A percentile compares a stretch with the other conserved stretches of the same genome.
Conservation (phyloP, 129 eudicot species). For the Escallonia herrerae region DNA sequence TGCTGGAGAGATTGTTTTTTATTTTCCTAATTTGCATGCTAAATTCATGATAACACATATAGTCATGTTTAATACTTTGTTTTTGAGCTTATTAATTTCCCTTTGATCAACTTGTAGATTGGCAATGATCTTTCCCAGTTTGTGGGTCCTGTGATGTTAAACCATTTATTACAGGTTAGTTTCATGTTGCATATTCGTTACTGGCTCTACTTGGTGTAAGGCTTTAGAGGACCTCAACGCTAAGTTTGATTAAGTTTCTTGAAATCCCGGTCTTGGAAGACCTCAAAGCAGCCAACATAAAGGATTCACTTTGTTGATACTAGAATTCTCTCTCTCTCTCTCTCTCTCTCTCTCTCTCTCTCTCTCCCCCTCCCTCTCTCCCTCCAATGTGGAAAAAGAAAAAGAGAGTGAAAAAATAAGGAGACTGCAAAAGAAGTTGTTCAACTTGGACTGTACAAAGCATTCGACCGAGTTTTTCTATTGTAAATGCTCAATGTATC, state of each 20-base stretch:
- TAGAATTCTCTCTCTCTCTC: no score
- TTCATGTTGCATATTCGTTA: conserved; percentile 5
- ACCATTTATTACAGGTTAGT: conserved; percentile 62
- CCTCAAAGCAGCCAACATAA: not conserved
- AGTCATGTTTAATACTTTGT: not conserved
- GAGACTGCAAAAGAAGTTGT: not conserved
- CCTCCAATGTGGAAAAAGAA: no score
- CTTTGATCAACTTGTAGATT: conserved; percentile 44
- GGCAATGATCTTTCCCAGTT: conserved; percentile 88
- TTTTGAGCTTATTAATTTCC: conserved; percentile 8
- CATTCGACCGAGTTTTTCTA: not conserved
- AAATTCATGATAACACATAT: not conserved
- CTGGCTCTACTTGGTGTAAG: not conserved
- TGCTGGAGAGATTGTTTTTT: not conserved
- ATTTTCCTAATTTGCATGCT: not conserved
- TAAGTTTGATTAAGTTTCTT: no score
- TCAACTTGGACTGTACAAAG: not conserved
- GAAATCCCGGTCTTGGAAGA: not conserved
- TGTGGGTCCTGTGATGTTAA: conserved; percentile 81
- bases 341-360: no score
- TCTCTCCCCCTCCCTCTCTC: no score
- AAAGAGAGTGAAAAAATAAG: no score
- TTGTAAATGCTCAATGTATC: not conserved
- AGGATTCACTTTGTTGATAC: no score
- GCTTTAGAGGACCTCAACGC: no score